Base-by-base conservation (phyloP, 495 filamentous ascomycete genomes). In the Penicillium flavigenum region DNA sequence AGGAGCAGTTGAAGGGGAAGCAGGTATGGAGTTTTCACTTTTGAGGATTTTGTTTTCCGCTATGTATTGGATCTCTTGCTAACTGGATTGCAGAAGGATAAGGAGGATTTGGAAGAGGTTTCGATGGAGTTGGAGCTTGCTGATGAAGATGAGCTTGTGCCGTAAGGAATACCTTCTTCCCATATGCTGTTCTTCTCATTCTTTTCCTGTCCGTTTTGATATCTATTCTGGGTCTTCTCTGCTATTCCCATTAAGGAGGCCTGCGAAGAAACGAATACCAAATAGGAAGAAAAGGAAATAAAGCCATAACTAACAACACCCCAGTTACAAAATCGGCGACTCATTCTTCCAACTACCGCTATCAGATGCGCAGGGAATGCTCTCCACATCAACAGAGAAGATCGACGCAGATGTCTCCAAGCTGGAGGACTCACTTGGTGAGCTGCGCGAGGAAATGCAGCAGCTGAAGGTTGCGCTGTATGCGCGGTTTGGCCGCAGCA, bases 91-190 rank as follows among this genome's bases (percentile, higher is more conserved):
- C 64, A 98, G 95, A 96, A 98, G 77, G 94, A 98, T 66, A 98
- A 97, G 73, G 95, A 98, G 72, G 94, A 97, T 64, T 82, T 98
- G 5, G 91, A 96, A 62, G 94, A 98, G 69, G 82, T 98, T 46
- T 88, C 87, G 5, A 90, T 78, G 32, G 94, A 98, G 70, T 80
- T 98, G 16, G 94, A 98, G 73, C 83, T 98, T 7, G 92, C 90
- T 26, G 94, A 98, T 75, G 95, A 98, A 65, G 94, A 98, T 57
- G 92, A 96, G 27, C 81, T 87, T 57, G 82, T 98, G 11, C 92
- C 90, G 93, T 97, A 79, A 42, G 82, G 74, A 24, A 27, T 10
- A 26, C 14, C 19, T 27, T 59, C 43, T 19, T 38, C 19, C 36
- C n/a, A 36, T 24, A 43, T 45, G 45, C 20, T 26, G 24, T 26